phyloP scores from a whole-genome alignment of 768 basidiomycete genomes.

The Candolleomyces aberdarensis region DNA sequence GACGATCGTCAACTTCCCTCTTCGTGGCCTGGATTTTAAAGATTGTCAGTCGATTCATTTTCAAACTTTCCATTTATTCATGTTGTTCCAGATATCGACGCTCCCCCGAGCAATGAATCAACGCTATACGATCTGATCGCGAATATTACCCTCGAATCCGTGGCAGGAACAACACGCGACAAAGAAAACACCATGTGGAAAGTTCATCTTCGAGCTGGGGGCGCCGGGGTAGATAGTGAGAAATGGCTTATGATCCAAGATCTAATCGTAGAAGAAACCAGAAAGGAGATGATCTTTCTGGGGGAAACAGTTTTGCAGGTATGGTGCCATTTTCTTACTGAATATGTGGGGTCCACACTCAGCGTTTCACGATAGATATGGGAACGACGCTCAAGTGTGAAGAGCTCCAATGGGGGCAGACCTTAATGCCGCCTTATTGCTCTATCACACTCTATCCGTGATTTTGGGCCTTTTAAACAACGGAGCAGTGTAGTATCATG shows the following conservation, averaged over 20 bases:
- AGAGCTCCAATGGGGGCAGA: slow-evolving; percentile 20
- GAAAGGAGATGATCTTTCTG: slow-evolving; percentile 96
- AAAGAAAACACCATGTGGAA: slow-evolving; percentile 94
- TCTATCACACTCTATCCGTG: slow-evolving; percentile 3
- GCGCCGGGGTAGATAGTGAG: slow-evolving; percentile 77
- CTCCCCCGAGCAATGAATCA: slow-evolving; percentile 52
- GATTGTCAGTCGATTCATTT: slow-evolving; percentile 66
- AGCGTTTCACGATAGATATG: slow-evolving; percentile 46
- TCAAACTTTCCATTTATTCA: slow-evolving; percentile 16
- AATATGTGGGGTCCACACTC: slow-evolving; percentile 9
- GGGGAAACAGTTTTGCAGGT: slow-evolving; percentile 98
- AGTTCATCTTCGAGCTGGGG: slow-evolving; percentile 74
- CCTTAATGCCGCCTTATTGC: slow-evolving; percentile 10
- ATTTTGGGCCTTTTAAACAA: slow-evolving; percentile 1
- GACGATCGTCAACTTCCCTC: slow-evolving; percentile 96
- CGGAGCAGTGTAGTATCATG: neutral
- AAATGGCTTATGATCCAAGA: slow-evolving; percentile 98
- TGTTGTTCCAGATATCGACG: slow-evolving; percentile 69
- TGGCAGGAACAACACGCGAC: slow-evolving; percentile 92
- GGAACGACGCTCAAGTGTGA: slow-evolving; percentile 47
- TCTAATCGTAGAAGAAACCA: slow-evolving; percentile 92
- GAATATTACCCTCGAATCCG: slow-evolving; percentile 93
- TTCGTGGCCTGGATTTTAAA: slow-evolving; percentile 87
- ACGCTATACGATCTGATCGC: slow-evolving; percentile 92
- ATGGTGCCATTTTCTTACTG: slow-evolving; percentile 7